Evolutionary conservation across 2,329 filamentous ascomycete species (phyloP).

Genomic region (Thermomyces lanuginosus): DNA sequence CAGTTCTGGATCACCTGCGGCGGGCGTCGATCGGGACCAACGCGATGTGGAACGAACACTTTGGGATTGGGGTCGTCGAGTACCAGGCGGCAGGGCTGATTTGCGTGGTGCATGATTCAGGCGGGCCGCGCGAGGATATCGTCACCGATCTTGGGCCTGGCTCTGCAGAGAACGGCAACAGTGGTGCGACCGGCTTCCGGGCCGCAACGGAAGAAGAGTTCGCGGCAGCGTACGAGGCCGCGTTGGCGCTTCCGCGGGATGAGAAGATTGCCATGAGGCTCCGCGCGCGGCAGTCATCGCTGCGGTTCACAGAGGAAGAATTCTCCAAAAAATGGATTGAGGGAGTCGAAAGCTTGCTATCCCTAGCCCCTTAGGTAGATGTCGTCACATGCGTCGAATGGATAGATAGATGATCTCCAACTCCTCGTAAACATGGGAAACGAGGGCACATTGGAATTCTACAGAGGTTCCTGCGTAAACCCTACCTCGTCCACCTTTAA

Average conservation of each 20-base stretch:
- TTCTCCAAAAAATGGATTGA: constrained; percentile 66
- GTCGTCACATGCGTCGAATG: no score
- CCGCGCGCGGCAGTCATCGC: constrained; percentile 60
- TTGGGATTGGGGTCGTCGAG: constrained; percentile 94
- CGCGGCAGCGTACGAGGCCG: constrained; percentile 62
- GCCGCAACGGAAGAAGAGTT: constrained; percentile 66
- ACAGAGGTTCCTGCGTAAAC: no score
- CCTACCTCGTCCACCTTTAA: no score
- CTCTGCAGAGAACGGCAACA: constrained; percentile 58
- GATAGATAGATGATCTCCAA: no score
- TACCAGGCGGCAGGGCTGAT: constrained; percentile 93
- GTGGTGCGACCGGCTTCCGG: constrained; percentile 69
- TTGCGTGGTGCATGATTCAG: constrained; percentile 80
- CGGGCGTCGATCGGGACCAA: constrained; percentile 77
- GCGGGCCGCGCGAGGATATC: constrained; percentile 86
- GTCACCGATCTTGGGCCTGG: constrained; percentile 68
- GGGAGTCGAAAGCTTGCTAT: constrained; percentile 51
- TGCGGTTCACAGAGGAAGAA: constrained; percentile 72
- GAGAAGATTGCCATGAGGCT: constrained; percentile 59
- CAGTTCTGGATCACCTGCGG: constrained; percentile 64
- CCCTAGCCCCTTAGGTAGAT: no score
- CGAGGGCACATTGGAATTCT: no score
- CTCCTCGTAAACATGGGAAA: no score
- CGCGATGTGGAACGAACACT: constrained; percentile 99
- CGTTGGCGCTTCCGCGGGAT: constrained; percentile 43